These are phyloP conservation scores for Phytophthora niederhauseri DNA, from an alignment of 352 stramenopile genomes.

Conservation along the genomic window DNA sequence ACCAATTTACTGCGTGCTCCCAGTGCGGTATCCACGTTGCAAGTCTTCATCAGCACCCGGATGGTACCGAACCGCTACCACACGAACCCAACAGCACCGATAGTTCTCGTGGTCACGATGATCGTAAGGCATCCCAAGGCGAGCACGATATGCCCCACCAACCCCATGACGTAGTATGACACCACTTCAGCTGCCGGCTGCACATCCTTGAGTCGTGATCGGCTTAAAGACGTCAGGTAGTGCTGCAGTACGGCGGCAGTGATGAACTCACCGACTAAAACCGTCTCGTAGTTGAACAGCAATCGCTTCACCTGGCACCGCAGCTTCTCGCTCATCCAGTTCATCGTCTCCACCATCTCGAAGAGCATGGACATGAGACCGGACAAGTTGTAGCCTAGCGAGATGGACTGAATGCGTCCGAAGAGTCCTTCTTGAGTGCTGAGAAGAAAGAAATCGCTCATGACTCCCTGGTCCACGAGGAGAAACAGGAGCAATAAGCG, in stretches of 20 bases:
- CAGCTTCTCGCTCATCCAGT: slow-evolving; percentile 22
- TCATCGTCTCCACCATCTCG: slow-evolving; percentile 36
- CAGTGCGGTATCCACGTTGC: too few species aligned
- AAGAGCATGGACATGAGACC: slow-evolving; percentile 37
- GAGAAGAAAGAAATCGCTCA: slow-evolving; percentile 36
- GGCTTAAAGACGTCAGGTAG: slow-evolving; percentile 26
- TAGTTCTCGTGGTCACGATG: too few species aligned
- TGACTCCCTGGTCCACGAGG: slow-evolving; percentile 30
- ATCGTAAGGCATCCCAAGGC: neutral
- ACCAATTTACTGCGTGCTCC: too few species aligned
- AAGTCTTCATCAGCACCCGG: too few species aligned
- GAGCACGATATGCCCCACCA: slow-evolving; percentile 26
- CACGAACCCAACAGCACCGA: too few species aligned
- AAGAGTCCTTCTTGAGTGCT: slow-evolving; percentile 31
- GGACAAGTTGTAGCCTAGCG: slow-evolving; percentile 38
- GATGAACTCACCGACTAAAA: slow-evolving; percentile 32
- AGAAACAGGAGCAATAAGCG: slow-evolving; percentile 25
- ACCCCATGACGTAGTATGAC: slow-evolving; percentile 25
- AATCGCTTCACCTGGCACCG: slow-evolving; percentile 16
- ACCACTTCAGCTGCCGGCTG: slow-evolving; percentile 13
- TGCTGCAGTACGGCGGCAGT: slow-evolving; percentile 23
- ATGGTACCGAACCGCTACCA: too few species aligned
- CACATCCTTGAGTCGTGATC: slow-evolving; percentile 16
- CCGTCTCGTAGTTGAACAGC: slow-evolving; percentile 34
- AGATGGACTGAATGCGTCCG: slow-evolving; percentile 34